Evolutionary conservation across 768 basidiomycete species (phyloP), one percentile per base, ranked within the genome.

Genomic region (Albatrellus ellisii): DNA sequence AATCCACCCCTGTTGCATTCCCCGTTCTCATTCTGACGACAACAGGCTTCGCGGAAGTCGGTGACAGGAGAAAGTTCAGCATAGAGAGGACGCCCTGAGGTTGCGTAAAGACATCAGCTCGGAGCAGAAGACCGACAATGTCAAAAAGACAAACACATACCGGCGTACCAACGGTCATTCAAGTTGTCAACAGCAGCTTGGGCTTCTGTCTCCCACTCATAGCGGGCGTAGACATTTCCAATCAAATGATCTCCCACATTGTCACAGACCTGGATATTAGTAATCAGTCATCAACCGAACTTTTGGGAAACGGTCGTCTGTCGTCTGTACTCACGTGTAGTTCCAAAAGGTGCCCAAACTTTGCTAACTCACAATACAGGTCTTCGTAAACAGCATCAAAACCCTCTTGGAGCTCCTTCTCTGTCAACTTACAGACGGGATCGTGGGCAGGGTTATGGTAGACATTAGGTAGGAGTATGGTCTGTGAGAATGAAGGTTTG

Each of bases 171-270:
- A 25, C 94, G 77, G 54, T 94, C 84, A 54, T 98, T 97, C 50
- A 97, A 66, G 45, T 74, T 86, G 52, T 94, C 88, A 5, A 97
- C 89, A 2, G 94, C 94, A 24, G 79, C 67, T 54, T 90, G 84
- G 7, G 94, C 94, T 58, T 99, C 94, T 0, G 91, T 91, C 62
- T 99, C 94, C 91, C 90, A 95, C 56, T 99, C 94, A 56, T 87
- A 99, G 18, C 94, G 77, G 4, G 92, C 94, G 57, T 99, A 99
- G 2, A 99, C 94, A 53, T 97, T 95, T 18, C 92, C 92, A 54
- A 94, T 88, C 20, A 98, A 69, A 57, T 99, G 94, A 57, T 98
- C 95, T n/a, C 95, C 95, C 26, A 99, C 92, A 56, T 99, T 99
- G 64, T 99, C 94, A 56, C 94, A 99, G 10, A 99, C 83, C 83